Percentiles rank a stretch among this genome's conserved stretches.
Evolutionary conservation across 192 early-diverging fungal genomes (phyloP).

Genomic region (Backusella mclennaniae): DNA sequence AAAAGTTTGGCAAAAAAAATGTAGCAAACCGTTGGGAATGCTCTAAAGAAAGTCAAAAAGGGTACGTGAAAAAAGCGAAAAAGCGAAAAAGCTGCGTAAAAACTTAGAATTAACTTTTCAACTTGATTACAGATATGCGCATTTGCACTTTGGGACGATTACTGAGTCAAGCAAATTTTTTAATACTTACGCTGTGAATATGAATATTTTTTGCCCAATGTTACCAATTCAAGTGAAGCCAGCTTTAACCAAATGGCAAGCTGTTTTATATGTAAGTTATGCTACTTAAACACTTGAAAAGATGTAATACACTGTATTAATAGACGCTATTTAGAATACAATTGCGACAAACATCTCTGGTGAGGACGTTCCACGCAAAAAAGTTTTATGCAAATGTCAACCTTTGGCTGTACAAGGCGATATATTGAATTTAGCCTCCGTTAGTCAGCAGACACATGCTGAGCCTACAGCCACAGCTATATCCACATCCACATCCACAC

Average conservation of each 20-base stretch:
- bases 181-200: constrained; percentile 13
- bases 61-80: constrained; percentile 10
- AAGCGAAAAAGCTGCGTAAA: constrained; percentile 15
- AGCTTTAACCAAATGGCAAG: constrained; percentile 1
- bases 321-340: constrained; percentile 15
- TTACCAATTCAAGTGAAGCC: constrained; percentile 13
- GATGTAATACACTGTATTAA: constrained; percentile 12
- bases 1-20: too few relatives aligned
- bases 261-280: constrained; percentile 14
- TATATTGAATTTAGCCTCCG: not conserved
- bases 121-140: constrained; percentile 12
- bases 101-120: constrained; percentile 21
- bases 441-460: constrained; percentile 5
- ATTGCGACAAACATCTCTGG: constrained; percentile 10
- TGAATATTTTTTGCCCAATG: not conserved
- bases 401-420: constrained; percentile 1
- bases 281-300: constrained; percentile 18
- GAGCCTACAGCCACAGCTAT: not conserved
- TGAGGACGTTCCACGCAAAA: constrained; percentile 10
- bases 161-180: constrained; percentile 8
- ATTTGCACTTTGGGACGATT: not conserved
- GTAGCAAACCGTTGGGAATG: too few relatives aligned
- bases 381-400: constrained; percentile 14
- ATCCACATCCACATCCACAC: not conserved
- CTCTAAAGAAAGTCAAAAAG: too few relatives aligned